Evolutionary conservation across 768 basidiomycete species (phyloP), one percentile per base, ranked within the genome.

Genomic region (Lactarius quietus): DNA sequence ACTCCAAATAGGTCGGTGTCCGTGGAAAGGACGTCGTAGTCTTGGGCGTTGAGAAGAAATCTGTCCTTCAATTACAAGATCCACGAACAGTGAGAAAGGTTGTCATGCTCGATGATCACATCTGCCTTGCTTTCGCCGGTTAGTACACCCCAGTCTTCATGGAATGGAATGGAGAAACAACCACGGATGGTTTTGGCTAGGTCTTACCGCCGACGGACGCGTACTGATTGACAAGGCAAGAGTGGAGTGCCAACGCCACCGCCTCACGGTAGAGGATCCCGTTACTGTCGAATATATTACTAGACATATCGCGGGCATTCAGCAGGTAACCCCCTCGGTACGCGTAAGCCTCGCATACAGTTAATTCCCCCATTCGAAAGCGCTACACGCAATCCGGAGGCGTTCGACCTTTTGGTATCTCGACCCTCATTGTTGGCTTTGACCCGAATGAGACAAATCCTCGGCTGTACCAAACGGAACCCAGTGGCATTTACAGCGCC

Each of bases 201-300:
- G 97, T 72, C 81, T 99, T 64, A 98, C 95, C 10, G 97, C 97
- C 23, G 97, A 99, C 74, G 97, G 96, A 53, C 89, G 97, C 70
- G 93, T 98, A 57, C 82, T 99, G 55, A 98, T 98, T 71, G 97
- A 99, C 83, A 97, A 92, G 76, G 97, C 97, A 17, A 88, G 97
- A 67, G 87, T 93, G 75, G 97, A 99, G 81, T 98, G 97, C 73
- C 97, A 98, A 75, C 93, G 89, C 62, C 95, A 99, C 79, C 88
- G 97, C 23, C 79, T 98, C 65, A 98, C 95, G 0, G 97, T 98
- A 38, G 97, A 98, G 74, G 97, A 98, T 75, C 97, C 97, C 15
- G 97, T 97, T 58, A 94, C 92, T 20, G 91, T 99, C 33, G 97
- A 99, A 76, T 99, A 98, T 74, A 98, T 99, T 72, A 97, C 97